Evolutionary conservation across 2,329 filamentous ascomycete genomes (phyloP).

Genomic region (Botryotinia narcissicola): DNA sequence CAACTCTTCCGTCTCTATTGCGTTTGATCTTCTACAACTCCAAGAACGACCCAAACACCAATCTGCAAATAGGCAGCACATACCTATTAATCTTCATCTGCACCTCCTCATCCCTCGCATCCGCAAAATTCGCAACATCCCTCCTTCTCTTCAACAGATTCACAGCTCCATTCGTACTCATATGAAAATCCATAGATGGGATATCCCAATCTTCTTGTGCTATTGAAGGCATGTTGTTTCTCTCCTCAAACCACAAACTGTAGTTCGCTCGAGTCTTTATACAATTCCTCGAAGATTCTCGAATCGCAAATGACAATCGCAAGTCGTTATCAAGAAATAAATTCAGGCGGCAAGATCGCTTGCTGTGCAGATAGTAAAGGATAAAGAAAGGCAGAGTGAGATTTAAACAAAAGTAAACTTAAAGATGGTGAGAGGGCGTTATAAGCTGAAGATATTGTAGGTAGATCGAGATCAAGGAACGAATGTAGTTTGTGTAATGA

Average conservation of each 20-base stretch:
- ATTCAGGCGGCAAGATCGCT: neutral
- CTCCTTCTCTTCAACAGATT: slow-evolving; percentile 29
- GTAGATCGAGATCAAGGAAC: neutral
- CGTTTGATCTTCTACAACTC: too few species aligned
- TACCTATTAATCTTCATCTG: slow-evolving; percentile 24
- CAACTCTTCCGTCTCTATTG: neutral
- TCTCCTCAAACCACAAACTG: neutral
- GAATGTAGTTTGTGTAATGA: neutral
- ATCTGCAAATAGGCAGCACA: neutral
- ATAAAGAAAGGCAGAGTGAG: too few species aligned
- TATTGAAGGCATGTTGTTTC: slow-evolving; percentile 31
- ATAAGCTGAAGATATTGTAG: neutral
- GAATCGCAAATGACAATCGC: neutral
- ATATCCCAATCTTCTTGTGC: slow-evolving; percentile 25
- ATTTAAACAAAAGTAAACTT: neutral
- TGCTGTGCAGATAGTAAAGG: neutral
- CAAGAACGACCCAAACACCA: neutral
- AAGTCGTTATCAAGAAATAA: neutral
- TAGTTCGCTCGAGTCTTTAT: neutral
- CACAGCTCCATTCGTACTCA: neutral
- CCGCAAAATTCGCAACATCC: slow-evolving; percentile 24
- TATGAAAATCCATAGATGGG: slow-evolving; percentile 15
- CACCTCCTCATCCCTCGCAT: slow-evolving; percentile 1
- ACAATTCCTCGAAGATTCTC: neutral
- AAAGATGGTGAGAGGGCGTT: too few species aligned